Evolutionary conservation across 1,284 basidiomycete genomes (phyloP), one percentile per base, ranked within the genome.

Genomic region (Irpex lacteus): DNA sequence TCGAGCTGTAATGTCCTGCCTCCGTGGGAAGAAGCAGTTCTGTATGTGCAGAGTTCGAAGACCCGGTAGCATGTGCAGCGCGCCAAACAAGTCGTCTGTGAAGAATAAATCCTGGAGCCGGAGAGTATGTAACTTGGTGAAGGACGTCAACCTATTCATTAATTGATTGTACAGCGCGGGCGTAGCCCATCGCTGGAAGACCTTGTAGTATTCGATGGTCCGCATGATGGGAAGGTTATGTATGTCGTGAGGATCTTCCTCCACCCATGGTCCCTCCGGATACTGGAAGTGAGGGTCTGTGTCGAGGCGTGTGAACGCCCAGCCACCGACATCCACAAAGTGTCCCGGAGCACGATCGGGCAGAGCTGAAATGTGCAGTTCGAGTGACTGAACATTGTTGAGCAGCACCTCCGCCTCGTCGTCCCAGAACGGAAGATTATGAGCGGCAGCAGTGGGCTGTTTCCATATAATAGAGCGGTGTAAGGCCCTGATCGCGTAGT

Each of bases 401-500:
- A 67, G 64, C 68, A 74, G 66, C 3, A 67, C 70, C 32, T 56
- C 26, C 4, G 57, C 65, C 26, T 69, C 58, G 2, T 44, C 59
- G 1, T 66, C 56, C 72, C 73, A 75, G 8, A 71, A 34, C 3
- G 69, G 66, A 1, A 73, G 62, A 56, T 70, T 71, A 19, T 65
- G 63, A 0, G 60, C 65, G 26, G 72, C 64, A 11, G 69, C 66
- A 36, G 57, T 50, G 0, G 77, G 73, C 53, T 70, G 69, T 0
- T 65, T 62, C 78, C 79, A 81, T 50, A 76, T 63, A 64, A 81
- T 52, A 54, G 75, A 68, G n/a, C 74, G 74, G 66, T 80, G 78
- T 4, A 80, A 67, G 4, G 78, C 63, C 5, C 76, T 71, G 2
- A 71, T 49, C 0, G 70, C 74, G 52, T 77, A 76, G 0, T 69